phyloP scores from a whole-genome alignment of 1,284 basidiomycete species.

The Macrocystidia cucumis region DNA sequence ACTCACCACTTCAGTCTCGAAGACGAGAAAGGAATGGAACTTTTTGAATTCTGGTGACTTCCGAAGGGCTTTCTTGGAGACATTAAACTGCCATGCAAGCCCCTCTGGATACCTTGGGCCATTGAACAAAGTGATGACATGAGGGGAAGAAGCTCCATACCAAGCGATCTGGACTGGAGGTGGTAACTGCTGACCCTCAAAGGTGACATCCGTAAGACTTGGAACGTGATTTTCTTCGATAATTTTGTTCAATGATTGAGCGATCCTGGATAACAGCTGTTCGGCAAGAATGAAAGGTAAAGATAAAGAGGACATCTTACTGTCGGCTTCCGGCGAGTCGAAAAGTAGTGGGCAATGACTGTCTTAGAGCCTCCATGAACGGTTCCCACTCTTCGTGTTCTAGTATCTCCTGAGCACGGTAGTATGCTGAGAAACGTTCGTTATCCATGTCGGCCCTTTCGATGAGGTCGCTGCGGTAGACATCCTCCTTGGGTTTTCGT shows the following conservation, averaged over 20 bases:
- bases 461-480: conserved; percentile 34
- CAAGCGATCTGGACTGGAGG: conserved; percentile 86
- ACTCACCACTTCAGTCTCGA: conserved; percentile 93
- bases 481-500: conserved; percentile 13
- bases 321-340: conserved; percentile 84
- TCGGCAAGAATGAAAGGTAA: conserved; percentile 1
- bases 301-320: conserved; percentile 35
- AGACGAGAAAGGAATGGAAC: conserved; percentile 96
- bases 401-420: conserved; percentile 68
- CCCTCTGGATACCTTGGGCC: conserved; percentile 88
- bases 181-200: conserved; percentile 70
- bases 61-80: conserved; percentile 84
- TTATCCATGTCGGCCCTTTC: conserved; percentile 64
- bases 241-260: conserved; percentile 63
- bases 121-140: conserved; percentile 8
- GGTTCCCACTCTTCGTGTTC: conserved; percentile 72
- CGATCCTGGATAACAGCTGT: conserved; percentile 45
- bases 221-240: conserved; percentile 80
- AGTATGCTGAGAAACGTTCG: conserved; percentile 69
- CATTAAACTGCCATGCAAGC: conserved; percentile 94
- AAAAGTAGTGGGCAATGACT: conserved; percentile 90
- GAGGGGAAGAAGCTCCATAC: conserved; percentile 29
- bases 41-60: conserved; percentile 93
- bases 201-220: conserved; percentile 62
- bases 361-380: conserved; percentile 65